Evolutionary conservation across 768 basidiomycete species (phyloP).

Genomic region (Suillus bovinus): DNA sequence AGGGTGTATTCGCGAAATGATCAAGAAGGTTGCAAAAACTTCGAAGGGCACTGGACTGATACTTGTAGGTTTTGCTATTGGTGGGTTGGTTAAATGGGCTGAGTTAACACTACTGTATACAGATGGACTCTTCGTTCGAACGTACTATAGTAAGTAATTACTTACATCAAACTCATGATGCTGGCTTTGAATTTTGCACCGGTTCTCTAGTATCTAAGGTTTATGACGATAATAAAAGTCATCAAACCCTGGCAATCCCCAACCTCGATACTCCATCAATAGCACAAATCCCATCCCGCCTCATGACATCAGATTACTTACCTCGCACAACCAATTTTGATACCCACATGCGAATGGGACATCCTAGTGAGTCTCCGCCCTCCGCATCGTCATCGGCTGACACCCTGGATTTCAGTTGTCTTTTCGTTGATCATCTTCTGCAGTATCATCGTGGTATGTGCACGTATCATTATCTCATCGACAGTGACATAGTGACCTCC

Average conservation of each 20-base stretch:
- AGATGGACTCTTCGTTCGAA: too few relatives aligned
- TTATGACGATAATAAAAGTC: too few relatives aligned
- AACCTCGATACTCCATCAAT: slow-evolving; percentile 30
- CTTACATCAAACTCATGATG: too few relatives aligned
- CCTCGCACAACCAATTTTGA: slow-evolving; percentile 39
- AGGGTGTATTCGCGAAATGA: too few relatives aligned
- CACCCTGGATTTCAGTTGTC: slow-evolving; percentile 45
- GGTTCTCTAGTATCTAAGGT: too few relatives aligned
- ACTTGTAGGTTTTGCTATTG: too few relatives aligned
- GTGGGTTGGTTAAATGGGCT: too few relatives aligned
- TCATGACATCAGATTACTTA: slow-evolving; percentile 48
- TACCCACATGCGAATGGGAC: slow-evolving; percentile 48
- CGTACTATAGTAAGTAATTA: too few relatives aligned
- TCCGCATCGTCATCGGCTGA: neutral
- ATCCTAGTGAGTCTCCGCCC: slow-evolving; percentile 38
- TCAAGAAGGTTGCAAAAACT: too few relatives aligned
- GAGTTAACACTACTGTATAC: too few relatives aligned
- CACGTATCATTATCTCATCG: neutral
- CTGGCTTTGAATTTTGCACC: too few relatives aligned
- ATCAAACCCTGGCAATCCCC: slow-evolving; percentile 34
- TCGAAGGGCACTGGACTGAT: too few relatives aligned
- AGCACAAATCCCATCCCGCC: slow-evolving; percentile 53
- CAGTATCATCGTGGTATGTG: slow-evolving; percentile 61
- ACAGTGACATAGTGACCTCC: neutral
- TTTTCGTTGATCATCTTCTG: slow-evolving; percentile 52